These are phyloP conservation scores for Ascochyta koolunga DNA, from an alignment of 2,329 filamentous ascomycete species.

Conservation along the genomic window DNA sequence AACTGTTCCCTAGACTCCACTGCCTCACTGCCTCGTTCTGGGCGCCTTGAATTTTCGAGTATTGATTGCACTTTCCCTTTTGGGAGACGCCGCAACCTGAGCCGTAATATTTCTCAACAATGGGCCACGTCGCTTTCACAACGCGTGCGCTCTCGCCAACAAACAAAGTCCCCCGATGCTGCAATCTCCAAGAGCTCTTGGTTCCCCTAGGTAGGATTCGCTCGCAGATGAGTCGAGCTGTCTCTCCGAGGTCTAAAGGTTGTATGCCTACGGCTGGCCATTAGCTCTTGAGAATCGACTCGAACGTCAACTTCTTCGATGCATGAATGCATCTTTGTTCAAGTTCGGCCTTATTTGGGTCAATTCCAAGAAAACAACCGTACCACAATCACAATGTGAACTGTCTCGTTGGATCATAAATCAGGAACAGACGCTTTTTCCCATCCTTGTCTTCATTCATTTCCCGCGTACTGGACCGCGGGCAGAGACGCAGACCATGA, in stretches of 20 bases:
- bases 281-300: background rate
- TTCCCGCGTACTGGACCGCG: too few relatives aligned
- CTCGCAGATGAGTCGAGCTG: conserved; percentile 12
- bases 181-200: conserved; percentile 18
- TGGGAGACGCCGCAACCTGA: conserved; percentile 8
- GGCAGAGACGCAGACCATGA: too few relatives aligned
- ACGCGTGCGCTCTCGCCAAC: conserved; percentile 18
- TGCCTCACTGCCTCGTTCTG: background rate
- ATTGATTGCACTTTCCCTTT: background rate
- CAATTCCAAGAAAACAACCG: too few relatives aligned
- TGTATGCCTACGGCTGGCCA: conserved; percentile 9
- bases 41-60: background rate
- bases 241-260: conserved; percentile 18
- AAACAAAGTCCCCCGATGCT: conserved; percentile 14
- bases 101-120: conserved; percentile 15
- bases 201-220: conserved; percentile 8
- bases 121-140: conserved; percentile 11
- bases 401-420: too few relatives aligned
- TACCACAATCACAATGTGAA: too few relatives aligned
- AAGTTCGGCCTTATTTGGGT: too few relatives aligned
- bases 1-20: background rate
- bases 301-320: too few relatives aligned
- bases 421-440: too few relatives aligned
- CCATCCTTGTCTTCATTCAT: too few relatives aligned
- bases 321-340: too few relatives aligned